Conservation (phyloP, 75 land plant species). For the Picea sitchensis region DNA sequence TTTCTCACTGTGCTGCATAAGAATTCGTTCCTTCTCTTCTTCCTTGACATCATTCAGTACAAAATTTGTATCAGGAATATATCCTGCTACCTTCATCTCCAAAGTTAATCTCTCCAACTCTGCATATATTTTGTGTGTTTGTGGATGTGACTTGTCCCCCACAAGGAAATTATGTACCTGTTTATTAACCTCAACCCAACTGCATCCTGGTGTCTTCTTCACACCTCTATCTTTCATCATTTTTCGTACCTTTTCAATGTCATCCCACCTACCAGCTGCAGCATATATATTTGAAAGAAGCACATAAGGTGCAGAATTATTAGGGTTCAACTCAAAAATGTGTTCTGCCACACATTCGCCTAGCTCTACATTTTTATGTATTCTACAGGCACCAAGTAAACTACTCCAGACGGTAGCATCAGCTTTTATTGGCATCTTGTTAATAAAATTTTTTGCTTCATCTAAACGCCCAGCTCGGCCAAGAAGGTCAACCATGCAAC, state of each 20-base stretch:
- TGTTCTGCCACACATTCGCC: neutral
- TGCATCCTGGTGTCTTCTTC: constrained; percentile 15
- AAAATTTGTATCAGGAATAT: constrained; percentile 12
- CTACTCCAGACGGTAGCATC: constrained; percentile 9
- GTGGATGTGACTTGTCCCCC: constrained; percentile 13
- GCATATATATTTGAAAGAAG: neutral
- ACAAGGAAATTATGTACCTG: constrained; percentile 8
- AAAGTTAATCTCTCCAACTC: constrained; percentile 16
- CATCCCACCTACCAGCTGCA: neutral
- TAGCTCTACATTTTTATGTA: neutral
- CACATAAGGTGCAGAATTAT: neutral
- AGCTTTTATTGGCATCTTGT: neutral
- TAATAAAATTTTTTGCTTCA: constrained; percentile 5
- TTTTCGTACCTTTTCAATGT: neutral
- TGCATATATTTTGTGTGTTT: constrained; percentile 14
- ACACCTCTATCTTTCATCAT: constrained; percentile 6
- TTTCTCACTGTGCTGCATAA: neutral
- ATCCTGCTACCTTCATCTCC: constrained; percentile 14
- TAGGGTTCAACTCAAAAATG: neutral
- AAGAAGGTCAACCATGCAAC: constrained; percentile 13
- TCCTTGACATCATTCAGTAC: constrained; percentile 10
- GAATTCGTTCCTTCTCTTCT: neutral
- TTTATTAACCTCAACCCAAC: constrained; percentile 21
- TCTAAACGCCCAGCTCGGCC: constrained; percentile 4
- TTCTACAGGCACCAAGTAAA: neutral